Evolutionary conservation across 805 yeast species (phyloP).

Genomic region (Pichia membranifaciens): DNA sequence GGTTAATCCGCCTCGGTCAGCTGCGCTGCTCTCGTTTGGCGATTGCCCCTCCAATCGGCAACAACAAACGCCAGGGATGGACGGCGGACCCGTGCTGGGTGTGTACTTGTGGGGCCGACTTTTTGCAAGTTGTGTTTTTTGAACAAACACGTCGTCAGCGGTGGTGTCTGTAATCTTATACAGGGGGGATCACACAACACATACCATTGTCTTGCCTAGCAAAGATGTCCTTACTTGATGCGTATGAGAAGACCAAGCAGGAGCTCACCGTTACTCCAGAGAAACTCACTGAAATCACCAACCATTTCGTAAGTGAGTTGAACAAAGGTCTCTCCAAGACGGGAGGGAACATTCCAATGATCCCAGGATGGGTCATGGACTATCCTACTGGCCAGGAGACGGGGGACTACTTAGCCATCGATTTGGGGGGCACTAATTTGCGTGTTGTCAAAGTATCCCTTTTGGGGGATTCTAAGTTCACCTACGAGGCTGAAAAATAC

Average conservation of each 20-base stretch:
- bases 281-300: slow-evolving; percentile 58
- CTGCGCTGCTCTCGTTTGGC: no score
- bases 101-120: no score
- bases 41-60: no score
- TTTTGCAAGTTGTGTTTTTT: no score
- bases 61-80: no score
- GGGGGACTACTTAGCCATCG: slow-evolving; percentile 89
- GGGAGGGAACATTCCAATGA: slow-evolving; percentile 93
- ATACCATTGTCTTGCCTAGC: not conserved
- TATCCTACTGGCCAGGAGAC: slow-evolving; percentile 87
- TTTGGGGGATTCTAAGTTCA: slow-evolving; percentile 79
- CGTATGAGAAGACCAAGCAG: slow-evolving; percentile 48
- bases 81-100: no score
- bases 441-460: slow-evolving; percentile 85
- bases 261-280: slow-evolving; percentile 57
- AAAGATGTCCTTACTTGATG: slow-evolving; percentile 12
- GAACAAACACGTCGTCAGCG: no score
- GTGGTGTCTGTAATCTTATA: no score
- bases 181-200: no score
- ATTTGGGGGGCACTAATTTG: slow-evolving; percentile 95
- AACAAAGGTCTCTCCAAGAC: slow-evolving; percentile 69
- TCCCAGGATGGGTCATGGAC: slow-evolving; percentile 93
- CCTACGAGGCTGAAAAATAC: slow-evolving; percentile 81
- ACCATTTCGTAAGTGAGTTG: slow-evolving; percentile 73
- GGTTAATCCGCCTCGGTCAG: no score